Evolutionary conservation across 164 flowering plant species (phyloP), one percentile per base, ranked within the genome.

Genomic region (Chloranthus sessilifolius): DNA sequence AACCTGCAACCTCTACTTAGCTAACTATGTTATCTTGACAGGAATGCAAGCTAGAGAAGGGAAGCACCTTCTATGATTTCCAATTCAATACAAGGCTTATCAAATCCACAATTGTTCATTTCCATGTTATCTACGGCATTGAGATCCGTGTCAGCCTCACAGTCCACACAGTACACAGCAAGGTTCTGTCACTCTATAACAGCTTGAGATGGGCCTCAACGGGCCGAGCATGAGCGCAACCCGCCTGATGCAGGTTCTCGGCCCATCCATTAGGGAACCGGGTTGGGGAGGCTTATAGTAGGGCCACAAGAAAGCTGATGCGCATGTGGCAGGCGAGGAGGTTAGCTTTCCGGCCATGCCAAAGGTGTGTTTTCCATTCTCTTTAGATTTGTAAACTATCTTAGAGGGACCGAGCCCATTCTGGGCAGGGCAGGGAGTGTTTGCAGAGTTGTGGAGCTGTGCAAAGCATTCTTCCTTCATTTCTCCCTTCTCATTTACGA

Each of bases 81-180:
- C 96, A 81, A 47, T 87, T 78, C 74, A 91, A 91, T 39, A 85
- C 98, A 21, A 81, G 96, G 72, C 80, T 87, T 49, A 95, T 91
- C 62, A 85, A 83, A 53, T 71, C 96, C 23, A 91, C 96, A 19
- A 78, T 91, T 50, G 84, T 85, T 39, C 98, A 91, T 76, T 91
- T 91, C 65, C 98, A 91, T 96, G 98, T 91, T n/a, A n/a, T n/a
- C n/a, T n/a, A n/a, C n/a, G n/a, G n/a, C n/a, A n/a, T n/a, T n/a
- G n/a, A n/a, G n/a, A n/a, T n/a, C n/a, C n/a, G n/a, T n/a, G n/a
- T n/a, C n/a, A n/a, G n/a, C n/a, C n/a, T n/a, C n/a, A n/a, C n/a
- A n/a, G n/a, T n/a, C n/a, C n/a, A n/a, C n/a, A n/a, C n/a, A n/a
- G n/a, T n/a, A n/a, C n/a, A n/a, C n/a, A n/a, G n/a, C n/a, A n/a